Evolutionary conservation across 768 basidiomycete genomes (phyloP), one percentile per base, ranked within the genome.

Genomic region (Sarcodon aspratus): DNA sequence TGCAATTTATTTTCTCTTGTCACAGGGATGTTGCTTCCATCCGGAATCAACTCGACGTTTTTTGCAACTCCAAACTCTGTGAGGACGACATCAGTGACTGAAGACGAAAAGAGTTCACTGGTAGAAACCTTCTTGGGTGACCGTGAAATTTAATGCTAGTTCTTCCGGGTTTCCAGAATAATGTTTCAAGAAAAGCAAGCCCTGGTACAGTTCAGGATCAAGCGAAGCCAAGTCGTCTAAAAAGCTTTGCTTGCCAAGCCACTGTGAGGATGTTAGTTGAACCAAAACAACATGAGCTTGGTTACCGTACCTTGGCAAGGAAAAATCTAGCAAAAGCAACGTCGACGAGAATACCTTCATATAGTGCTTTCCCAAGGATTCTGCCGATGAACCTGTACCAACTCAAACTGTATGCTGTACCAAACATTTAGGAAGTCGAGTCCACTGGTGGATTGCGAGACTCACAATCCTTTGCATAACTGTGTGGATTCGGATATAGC

Each of bases 301-400:
- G 46, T 11, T n/a, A 9, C 57, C 66, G 33, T 46, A 85, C 81
- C 74, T 91, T 93, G 7, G 87, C 79, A 48, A 96, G 71, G 74
- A 98, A 98, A 72, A 98, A 99, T 2, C 82, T 79, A 3, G 96
- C 94, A 62, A 98, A 98, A 0, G 85, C 86, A 2, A 97, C 91
- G 54, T 97, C 92, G 12, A 95, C 82, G 7, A 99, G 70, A 43
- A 98, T 96, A 1, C 94, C 93, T 47, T 97, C 90, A 57, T 99
- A 98, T 61, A 99, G 72, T 0, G 95, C 96, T 62, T 98, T 98
- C 5, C 95, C 95, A 1, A 99, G 72, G 15, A 99, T 88, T 1
- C 90, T 74, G 0, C 96, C 96, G 51, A 97, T 85, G 64, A 95
- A 93, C 1, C 81, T 76, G 60, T 88, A 98, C 95, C 95, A 98